phyloP scores from a whole-genome alignment of 768 basidiomycete genomes.

The Hortiboletus campestris region DNA sequence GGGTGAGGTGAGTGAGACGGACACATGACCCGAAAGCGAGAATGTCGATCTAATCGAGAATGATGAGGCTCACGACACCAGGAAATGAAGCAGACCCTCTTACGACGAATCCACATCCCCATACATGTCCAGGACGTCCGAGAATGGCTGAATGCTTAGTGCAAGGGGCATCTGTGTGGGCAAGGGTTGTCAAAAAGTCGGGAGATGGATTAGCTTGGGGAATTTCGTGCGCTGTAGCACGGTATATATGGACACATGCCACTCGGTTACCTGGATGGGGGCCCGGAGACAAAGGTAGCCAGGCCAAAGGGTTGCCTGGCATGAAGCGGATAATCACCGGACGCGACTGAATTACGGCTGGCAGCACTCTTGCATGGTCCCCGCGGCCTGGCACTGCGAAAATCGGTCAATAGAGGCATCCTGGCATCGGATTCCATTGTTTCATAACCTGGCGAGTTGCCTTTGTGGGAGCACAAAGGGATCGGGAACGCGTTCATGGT shows the following conservation, averaged over 20 bases:
- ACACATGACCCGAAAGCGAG: slow-evolving; percentile 81
- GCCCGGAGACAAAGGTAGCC: slow-evolving; percentile 30
- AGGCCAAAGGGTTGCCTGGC: slow-evolving; percentile 6
- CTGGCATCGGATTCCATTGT: slow-evolving; percentile 22
- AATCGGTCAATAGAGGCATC: neutral
- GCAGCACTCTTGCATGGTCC: neutral
- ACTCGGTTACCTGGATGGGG: slow-evolving; percentile 28
- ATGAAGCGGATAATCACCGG: slow-evolving; percentile 3
- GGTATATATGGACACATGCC: slow-evolving; percentile 29
- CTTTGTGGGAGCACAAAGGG: slow-evolving; percentile 31
- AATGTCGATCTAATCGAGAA: slow-evolving; percentile 64
- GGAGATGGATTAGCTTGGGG: slow-evolving; percentile 15
- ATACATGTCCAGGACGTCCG: slow-evolving; percentile 62
- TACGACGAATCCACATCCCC: slow-evolving; percentile 67
- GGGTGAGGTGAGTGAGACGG: slow-evolving; percentile 59
- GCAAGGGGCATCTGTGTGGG: slow-evolving; percentile 59
- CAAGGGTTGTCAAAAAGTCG: slow-evolving; percentile 13
- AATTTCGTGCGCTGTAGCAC: neutral
- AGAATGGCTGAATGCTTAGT: slow-evolving; percentile 59
- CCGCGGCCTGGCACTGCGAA: neutral
- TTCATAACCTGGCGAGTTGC: slow-evolving; percentile 20
- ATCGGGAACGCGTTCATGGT: slow-evolving; percentile 10
- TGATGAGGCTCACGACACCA: slow-evolving; percentile 4
- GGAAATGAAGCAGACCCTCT: slow-evolving; percentile 27
- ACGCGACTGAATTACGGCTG: slow-evolving; percentile 1